These are phyloP conservation scores for Fusarium compactum DNA, from an alignment of 2,329 filamentous ascomycete genomes.

Conservation along the genomic window DNA sequence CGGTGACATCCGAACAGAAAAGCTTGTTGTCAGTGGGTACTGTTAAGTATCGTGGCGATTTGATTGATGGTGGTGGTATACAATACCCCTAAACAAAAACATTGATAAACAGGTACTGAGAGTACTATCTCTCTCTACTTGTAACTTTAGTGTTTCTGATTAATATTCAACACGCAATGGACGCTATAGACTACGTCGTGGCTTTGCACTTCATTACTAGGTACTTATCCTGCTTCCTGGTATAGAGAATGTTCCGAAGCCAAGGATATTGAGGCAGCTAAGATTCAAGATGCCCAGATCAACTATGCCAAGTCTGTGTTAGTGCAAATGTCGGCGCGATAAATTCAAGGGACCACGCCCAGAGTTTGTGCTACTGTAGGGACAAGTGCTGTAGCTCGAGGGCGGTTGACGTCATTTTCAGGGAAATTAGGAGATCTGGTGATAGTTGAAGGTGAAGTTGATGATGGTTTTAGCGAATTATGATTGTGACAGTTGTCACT, in stretches of 20 bases:
- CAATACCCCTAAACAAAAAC: not conserved
- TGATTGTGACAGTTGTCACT: slow-evolving; percentile 5
- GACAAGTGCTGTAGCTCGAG: not conserved
- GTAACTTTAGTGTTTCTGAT: not conserved
- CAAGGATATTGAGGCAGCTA: slow-evolving; percentile 8
- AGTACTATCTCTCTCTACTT: not conserved
- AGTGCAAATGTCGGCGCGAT: slow-evolving; percentile 21
- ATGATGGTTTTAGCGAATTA: not conserved
- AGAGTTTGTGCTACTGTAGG: slow-evolving; percentile 1
- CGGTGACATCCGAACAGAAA: slow-evolving; percentile 30
- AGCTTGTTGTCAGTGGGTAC: slow-evolving; percentile 27
- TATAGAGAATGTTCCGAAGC: not conserved
- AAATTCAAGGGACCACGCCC: slow-evolving; percentile 30
- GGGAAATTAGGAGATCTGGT: slow-evolving; percentile 22
- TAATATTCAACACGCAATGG: not conserved
- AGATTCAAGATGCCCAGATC: slow-evolving; percentile 4
- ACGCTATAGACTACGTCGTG: not conserved
- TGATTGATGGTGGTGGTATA: slow-evolving; percentile 16
- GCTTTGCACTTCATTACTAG: not conserved
- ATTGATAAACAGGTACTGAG: not conserved
- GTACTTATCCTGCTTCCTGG: not conserved
- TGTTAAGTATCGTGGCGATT: slow-evolving; percentile 1
- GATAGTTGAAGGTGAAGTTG: slow-evolving; percentile 29
- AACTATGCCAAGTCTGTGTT: slow-evolving; percentile 23
- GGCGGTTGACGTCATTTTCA: slow-evolving; percentile 37